phyloP scores from a whole-genome alignment of 805 yeast species.

The Candida broadrunensis region DNA sequence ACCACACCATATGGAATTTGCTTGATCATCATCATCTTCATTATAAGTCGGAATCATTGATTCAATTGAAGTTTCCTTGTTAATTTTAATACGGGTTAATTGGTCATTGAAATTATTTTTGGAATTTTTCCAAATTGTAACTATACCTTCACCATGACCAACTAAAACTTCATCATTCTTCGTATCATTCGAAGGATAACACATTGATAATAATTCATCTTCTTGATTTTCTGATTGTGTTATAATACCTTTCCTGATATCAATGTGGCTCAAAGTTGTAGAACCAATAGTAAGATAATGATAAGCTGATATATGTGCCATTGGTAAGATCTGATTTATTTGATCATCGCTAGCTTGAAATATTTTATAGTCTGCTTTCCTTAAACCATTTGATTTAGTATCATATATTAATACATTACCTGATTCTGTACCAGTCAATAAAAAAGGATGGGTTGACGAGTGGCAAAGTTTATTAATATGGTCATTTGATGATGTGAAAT shows the following conservation, averaged over 20 bases:
- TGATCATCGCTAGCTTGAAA: slow-evolving; percentile 70
- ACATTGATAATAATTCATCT: slow-evolving; percentile 81
- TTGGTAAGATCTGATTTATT: slow-evolving; percentile 67
- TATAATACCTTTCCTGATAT: slow-evolving; percentile 67
- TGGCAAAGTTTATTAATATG: slow-evolving; percentile 43
- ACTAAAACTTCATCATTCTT: slow-evolving; percentile 66
- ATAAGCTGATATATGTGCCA: slow-evolving; percentile 70
- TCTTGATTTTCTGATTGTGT: slow-evolving; percentile 83
- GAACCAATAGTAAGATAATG: slow-evolving; percentile 80
- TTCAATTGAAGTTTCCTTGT: slow-evolving; percentile 72
- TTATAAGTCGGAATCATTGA: slow-evolving; percentile 59
- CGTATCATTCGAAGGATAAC: slow-evolving; percentile 55
- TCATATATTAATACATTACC: slow-evolving; percentile 69
- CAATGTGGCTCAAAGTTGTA: slow-evolving; percentile 75
- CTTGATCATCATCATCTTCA: slow-evolving; percentile 43
- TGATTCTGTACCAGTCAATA: slow-evolving; percentile 63
- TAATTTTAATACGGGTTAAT: slow-evolving; percentile 67
- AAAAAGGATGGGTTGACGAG: slow-evolving; percentile 45
- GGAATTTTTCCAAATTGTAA: slow-evolving; percentile 80
- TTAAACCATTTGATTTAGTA: slow-evolving; percentile 46
- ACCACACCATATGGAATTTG: slow-evolving; percentile 69
- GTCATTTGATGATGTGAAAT: slow-evolving; percentile 21
- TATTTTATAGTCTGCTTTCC: slow-evolving; percentile 43
- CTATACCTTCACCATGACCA: slow-evolving; percentile 88
- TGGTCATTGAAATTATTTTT: slow-evolving; percentile 75